These are phyloP conservation scores for Penicillium roqueforti DNA, from an alignment of 495 filamentous ascomycete genomes.

Conservation along the genomic window DNA sequence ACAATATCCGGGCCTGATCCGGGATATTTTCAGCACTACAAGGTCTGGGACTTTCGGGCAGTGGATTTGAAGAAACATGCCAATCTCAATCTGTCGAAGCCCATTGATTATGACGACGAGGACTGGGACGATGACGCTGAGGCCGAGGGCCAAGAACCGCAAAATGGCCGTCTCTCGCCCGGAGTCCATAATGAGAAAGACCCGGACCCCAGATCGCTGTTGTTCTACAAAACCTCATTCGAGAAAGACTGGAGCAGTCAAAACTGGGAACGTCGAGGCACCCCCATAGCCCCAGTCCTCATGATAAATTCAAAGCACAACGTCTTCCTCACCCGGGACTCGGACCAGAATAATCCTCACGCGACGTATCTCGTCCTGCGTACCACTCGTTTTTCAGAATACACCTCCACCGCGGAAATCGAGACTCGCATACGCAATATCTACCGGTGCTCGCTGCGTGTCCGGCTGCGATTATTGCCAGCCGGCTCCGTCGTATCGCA, in stretches of 20 bases:
- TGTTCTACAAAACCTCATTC: slow-evolving; percentile 36
- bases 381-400: slow-evolving; percentile 50
- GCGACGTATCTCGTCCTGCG: slow-evolving; percentile 58
- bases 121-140: slow-evolving; percentile 17
- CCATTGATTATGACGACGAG: slow-evolving; percentile 39
- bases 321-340: slow-evolving; percentile 54
- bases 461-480: slow-evolving; percentile 46
- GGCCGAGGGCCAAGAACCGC: slow-evolving; percentile 23
- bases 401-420: slow-evolving; percentile 63
- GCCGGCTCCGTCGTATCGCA: slow-evolving; percentile 11
- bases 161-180: slow-evolving; percentile 27
- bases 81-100: slow-evolving; percentile 19
- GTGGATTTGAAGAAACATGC: slow-evolving; percentile 21
- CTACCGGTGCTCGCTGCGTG: slow-evolving; percentile 58
- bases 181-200: neutral
- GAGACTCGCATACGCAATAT: slow-evolving; percentile 52
- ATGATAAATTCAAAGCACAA: slow-evolving; percentile 65
- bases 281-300: slow-evolving; percentile 36
- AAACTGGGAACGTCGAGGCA: slow-evolving; percentile 52
- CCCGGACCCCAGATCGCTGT: slow-evolving; percentile 15
- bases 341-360: slow-evolving; percentile 13
- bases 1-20: slow-evolving; percentile 34
- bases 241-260: slow-evolving; percentile 55
- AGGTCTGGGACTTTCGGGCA: slow-evolving; percentile 63
- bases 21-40: slow-evolving; percentile 59